A percentile compares a stretch with the other conserved stretches of the same genome.
Evolutionary conservation across 2,329 filamentous ascomycete genomes (phyloP).

Genomic region (Fusarium concolor): DNA sequence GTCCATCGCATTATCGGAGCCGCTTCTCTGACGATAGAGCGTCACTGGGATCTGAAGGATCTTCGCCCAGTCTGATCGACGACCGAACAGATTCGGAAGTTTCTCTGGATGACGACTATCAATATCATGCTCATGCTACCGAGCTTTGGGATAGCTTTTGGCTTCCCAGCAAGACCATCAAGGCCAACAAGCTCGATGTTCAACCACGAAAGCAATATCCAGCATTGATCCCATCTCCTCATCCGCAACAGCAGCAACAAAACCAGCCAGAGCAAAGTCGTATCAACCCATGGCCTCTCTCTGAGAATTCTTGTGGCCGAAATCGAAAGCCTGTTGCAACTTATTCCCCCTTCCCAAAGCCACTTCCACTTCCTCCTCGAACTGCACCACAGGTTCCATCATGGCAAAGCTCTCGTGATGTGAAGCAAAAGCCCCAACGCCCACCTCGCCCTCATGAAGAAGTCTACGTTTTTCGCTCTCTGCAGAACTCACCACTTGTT

Average conservation of each 20-base stretch:
- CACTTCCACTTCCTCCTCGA: constrained; percentile 51
- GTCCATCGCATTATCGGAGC: constrained; percentile 34
- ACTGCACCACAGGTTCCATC: constrained; percentile 43
- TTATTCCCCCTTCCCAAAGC: constrained; percentile 59
- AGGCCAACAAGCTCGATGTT: constrained; percentile 21
- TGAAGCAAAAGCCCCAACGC: constrained; percentile 43
- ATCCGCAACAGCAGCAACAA: constrained; percentile 31
- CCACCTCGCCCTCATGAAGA: constrained; percentile 48
- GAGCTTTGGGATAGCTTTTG: constrained; percentile 67
- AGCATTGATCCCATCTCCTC: constrained; percentile 49
- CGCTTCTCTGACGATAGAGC: constrained; percentile 50
- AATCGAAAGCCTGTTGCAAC: constrained; percentile 46
- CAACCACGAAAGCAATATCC: constrained; percentile 48
- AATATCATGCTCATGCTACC: constrained; percentile 58
- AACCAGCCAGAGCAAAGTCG: constrained; percentile 41
- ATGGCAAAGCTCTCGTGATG: constrained; percentile 45
- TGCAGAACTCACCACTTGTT: constrained; percentile 25
- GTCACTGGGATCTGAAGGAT: constrained; percentile 60
- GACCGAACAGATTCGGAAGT: constrained; percentile 63
- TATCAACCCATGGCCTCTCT: constrained; percentile 46
- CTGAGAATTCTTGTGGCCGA: constrained; percentile 36
- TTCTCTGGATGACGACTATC: constrained; percentile 63
- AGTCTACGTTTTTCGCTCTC: constrained; percentile 30
- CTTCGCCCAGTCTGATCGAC: constrained; percentile 62
- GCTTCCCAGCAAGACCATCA: constrained; percentile 44